These are phyloP conservation scores for Lepraria neglecta DNA, from an alignment of 495 filamentous ascomycete species.

Conservation along the genomic window DNA sequence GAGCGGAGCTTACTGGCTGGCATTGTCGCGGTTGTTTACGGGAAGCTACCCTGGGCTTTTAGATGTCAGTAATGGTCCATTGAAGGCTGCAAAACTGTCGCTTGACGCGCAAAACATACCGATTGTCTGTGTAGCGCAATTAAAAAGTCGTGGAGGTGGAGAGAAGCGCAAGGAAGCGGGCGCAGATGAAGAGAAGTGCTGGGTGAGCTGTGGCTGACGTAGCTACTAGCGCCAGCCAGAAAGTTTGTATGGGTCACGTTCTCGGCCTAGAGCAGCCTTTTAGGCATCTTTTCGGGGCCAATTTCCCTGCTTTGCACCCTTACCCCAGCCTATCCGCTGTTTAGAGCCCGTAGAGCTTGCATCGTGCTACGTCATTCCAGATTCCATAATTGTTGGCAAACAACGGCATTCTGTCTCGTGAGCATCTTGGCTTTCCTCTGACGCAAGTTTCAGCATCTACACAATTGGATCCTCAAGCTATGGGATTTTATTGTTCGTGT, in stretches of 20 bases:
- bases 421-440: not conserved
- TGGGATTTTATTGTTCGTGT: too few species aligned
- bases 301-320: constrained; percentile 15
- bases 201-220: constrained; percentile 18
- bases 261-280: not conserved
- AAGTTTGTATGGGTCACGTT: constrained; percentile 11
- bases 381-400: not conserved
- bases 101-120: constrained; percentile 6
- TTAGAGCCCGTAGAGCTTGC: not conserved
- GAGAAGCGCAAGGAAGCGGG: not conserved
- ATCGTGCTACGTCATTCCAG: constrained; percentile 5
- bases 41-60: constrained; percentile 6
- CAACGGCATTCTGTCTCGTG: constrained; percentile 2
- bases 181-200: constrained; percentile 1
- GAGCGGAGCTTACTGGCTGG: constrained; percentile 17
- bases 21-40: constrained; percentile 18
- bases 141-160: constrained; percentile 2
- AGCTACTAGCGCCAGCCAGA: constrained; percentile 7
- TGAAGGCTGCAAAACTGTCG: not conserved
- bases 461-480: not conserved
- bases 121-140: not conserved
- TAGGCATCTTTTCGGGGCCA: not conserved
- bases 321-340: constrained; percentile 14
- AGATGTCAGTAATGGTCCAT: constrained; percentile 1
- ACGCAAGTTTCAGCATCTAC: not conserved